Conservation (phyloP, 2,329 filamentous ascomycete species). For the Endothia cerciana region DNA sequence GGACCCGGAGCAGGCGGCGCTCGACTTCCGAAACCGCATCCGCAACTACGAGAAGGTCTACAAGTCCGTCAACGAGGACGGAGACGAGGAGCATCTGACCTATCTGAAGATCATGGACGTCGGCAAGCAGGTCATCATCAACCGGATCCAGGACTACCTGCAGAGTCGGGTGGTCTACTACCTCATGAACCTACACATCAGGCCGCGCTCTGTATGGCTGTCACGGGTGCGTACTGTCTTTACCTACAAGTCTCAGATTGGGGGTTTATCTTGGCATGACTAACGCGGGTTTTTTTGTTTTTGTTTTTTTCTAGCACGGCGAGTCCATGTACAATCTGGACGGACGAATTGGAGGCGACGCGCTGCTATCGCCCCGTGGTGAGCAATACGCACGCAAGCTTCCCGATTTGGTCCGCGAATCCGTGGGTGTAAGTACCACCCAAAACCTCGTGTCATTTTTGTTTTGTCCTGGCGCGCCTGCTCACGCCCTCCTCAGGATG, state of each 20-base stretch:
- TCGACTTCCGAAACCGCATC: slow-evolving; percentile 92
- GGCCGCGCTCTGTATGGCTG: slow-evolving; percentile 93
- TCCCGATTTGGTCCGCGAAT: slow-evolving; percentile 81
- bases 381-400: slow-evolving; percentile 85
- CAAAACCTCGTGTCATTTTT: not conserved
- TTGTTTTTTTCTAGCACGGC: slow-evolving; percentile 67
- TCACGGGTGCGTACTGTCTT: slow-evolving; percentile 70
- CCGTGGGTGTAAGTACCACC: slow-evolving; percentile 71
- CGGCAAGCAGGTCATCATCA: slow-evolving; percentile 95
- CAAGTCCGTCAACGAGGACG: slow-evolving; percentile 81
- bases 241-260: slow-evolving; percentile 8
- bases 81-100: slow-evolving; percentile 81
- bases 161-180: slow-evolving; percentile 98
- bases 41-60: slow-evolving; percentile 98
- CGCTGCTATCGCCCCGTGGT: slow-evolving; percentile 81
- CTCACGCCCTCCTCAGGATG: slow-evolving; percentile 47
- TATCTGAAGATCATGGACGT: slow-evolving; percentile 98
- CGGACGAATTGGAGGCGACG: slow-evolving; percentile 91
- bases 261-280: slow-evolving; percentile 28
- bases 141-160: slow-evolving; percentile 94
- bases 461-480: slow-evolving; percentile 34
- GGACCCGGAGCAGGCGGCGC: slow-evolving; percentile 87
- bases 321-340: slow-evolving; percentile 91
- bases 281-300: slow-evolving; percentile 12
- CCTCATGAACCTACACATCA: slow-evolving; percentile 97